Evolutionary conservation across 2,329 filamentous ascomycete species (phyloP).

Genomic region (Thelonectria olida): DNA sequence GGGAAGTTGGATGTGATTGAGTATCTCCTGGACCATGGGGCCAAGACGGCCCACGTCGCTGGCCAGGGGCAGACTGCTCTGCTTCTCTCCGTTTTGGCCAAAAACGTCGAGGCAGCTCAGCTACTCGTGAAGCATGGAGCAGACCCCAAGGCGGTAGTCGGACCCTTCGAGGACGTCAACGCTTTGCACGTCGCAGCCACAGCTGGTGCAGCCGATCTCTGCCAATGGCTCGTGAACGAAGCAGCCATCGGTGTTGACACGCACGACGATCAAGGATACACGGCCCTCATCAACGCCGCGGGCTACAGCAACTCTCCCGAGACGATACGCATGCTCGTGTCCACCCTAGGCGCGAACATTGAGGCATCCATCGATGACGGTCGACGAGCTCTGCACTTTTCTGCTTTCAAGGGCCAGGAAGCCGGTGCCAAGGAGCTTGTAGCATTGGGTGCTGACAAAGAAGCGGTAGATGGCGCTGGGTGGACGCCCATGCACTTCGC

Average conservation of each 20-base stretch:
- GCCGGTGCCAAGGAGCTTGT: background rate
- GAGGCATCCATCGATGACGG: constrained; percentile 8
- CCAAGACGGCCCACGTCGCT: background rate
- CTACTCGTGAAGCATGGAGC: constrained; percentile 8
- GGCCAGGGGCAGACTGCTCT: constrained; percentile 1
- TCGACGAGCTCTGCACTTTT: constrained; percentile 8
- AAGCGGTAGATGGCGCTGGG: background rate
- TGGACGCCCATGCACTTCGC: constrained; percentile 18
- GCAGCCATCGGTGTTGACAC: background rate
- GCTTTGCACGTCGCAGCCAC: constrained; percentile 9
- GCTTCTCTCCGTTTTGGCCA: constrained; percentile 3
- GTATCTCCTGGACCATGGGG: constrained; percentile 13
- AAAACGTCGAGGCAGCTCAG: constrained; percentile 8
- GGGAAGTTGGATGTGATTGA: constrained; percentile 9
- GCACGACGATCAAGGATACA: constrained; percentile 5
- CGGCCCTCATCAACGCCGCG: constrained; percentile 7
- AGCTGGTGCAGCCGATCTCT: constrained; percentile 5
- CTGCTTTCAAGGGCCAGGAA: constrained; percentile 9
- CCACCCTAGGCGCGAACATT: background rate
- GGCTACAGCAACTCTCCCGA: constrained; percentile 8
- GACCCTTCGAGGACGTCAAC: constrained; percentile 15
- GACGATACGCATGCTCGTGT: constrained; percentile 2
- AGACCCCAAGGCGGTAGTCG: constrained; percentile 10
- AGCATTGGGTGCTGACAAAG: constrained; percentile 7
- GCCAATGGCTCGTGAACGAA: constrained; percentile 9